Evolutionary conservation across 2,329 filamentous ascomycete genomes (phyloP).

Genomic region (Paecilomyces formosus): DNA sequence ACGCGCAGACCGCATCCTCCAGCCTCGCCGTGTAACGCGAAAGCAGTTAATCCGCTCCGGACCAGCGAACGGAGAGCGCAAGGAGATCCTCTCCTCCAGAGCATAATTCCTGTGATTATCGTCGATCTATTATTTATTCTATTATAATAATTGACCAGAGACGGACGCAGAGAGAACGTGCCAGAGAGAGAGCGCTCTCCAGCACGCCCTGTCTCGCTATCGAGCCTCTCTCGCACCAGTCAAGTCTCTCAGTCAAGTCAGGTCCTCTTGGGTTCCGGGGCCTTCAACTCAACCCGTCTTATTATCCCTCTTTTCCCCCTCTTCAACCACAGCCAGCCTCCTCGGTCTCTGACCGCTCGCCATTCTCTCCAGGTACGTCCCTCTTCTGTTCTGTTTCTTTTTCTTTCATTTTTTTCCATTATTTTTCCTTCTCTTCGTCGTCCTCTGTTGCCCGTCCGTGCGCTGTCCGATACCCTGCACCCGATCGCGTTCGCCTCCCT

Average conservation of each 20-base stretch:
- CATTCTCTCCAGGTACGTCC: not conserved
- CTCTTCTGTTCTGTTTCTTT: too few relatives aligned
- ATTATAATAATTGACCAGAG: not conserved
- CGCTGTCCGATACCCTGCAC: slow-evolving; percentile 1
- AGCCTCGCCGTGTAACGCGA: slow-evolving; percentile 22
- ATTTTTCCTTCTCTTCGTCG: not conserved
- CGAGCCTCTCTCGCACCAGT: not conserved
- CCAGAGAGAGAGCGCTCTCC: not conserved
- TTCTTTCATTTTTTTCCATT: not conserved
- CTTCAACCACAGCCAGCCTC: not conserved
- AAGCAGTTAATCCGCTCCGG: slow-evolving; percentile 27
- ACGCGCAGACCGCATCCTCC: slow-evolving; percentile 25
- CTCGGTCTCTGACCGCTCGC: not conserved
- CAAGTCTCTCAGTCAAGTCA: not conserved
- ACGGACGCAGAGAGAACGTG: not conserved
- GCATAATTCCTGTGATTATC: too few relatives aligned
- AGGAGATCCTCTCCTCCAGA: not conserved
- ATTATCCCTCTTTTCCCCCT: not conserved
- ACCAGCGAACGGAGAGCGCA: slow-evolving; percentile 29
- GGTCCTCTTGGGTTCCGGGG: not conserved
- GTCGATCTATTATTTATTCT: too few relatives aligned
- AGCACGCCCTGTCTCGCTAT: slow-evolving; percentile 4
- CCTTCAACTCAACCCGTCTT: not conserved
- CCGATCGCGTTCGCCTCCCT: slow-evolving; percentile 4
- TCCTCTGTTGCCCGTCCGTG: slow-evolving; percentile 1